These are phyloP conservation scores for Diaporthe destruens DNA, from an alignment of 2,329 filamentous ascomycete genomes.

Conservation along the genomic window DNA sequence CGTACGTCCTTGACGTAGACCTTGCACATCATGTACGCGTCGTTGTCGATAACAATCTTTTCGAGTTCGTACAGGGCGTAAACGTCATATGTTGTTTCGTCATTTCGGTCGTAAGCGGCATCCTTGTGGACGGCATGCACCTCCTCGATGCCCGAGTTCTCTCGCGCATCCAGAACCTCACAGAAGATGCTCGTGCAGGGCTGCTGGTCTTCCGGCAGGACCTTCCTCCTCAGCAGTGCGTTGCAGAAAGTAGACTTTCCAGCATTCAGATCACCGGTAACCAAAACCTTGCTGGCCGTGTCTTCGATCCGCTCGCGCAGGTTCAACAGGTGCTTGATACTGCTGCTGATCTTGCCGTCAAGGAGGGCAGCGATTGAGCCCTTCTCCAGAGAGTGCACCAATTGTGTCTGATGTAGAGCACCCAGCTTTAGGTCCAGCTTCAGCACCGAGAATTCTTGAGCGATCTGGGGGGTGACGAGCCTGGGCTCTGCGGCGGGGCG, in stretches of 20 bases:
- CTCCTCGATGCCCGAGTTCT: constrained; percentile 92
- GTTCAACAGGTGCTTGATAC: constrained; percentile 88
- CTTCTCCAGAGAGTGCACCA: constrained; percentile 96
- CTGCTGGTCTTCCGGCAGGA: constrained; percentile 96
- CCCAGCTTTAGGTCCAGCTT: constrained; percentile 96
- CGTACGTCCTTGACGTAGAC: constrained; percentile 94
- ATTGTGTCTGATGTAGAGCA: constrained; percentile 84
- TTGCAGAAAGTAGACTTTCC: constrained; percentile 99
- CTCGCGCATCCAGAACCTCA: constrained; percentile 91
- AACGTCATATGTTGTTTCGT: constrained; percentile 94
- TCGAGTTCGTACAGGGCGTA: constrained; percentile 84
- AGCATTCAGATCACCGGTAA: constrained; percentile 96
- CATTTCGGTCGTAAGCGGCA: constrained; percentile 82
- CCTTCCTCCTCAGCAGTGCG: constrained; percentile 90
- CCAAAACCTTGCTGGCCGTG: constrained; percentile 94
- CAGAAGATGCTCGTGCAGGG: constrained; percentile 99
- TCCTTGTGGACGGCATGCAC: constrained; percentile 95
- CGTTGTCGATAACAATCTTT: constrained; percentile 89
- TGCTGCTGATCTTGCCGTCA: constrained; percentile 94
- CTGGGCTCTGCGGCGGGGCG: constrained; percentile 78
- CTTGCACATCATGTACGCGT: constrained; percentile 93
- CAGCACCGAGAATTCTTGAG: constrained; percentile 94
- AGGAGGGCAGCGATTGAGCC: constrained; percentile 88
- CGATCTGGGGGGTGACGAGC: constrained; percentile 90
- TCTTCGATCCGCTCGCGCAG: constrained; percentile 96